Evolutionary conservation across 176 grass and related monocot species (phyloP), one percentile per base, ranked within the genome.

Genomic region (Zoysia japonica): DNA sequence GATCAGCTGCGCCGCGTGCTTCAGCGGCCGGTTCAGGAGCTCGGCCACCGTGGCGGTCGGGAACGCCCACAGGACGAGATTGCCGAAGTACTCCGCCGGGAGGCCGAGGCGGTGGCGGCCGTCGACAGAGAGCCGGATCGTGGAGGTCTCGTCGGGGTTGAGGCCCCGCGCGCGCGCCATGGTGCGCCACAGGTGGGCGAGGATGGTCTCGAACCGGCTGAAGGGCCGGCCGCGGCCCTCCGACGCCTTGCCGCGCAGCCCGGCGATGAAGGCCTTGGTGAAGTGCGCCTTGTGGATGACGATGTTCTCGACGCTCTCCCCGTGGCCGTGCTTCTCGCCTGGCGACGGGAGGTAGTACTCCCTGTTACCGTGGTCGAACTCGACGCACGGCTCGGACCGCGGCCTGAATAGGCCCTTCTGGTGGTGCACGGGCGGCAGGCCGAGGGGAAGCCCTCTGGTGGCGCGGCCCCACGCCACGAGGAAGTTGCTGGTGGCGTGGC

Each of bases 21-120:
- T 56, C 3, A 96, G 77, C 5, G 85, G 90, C 5, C 11, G 54
- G 14, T 2, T 7, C 44, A 86, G 72, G 9, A 96, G 87, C 7
- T 92, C 87, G 0, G 13, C 70, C 35, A 39, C 87, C 6, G 66
- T 81, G 39, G 85, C 65, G 0, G 64, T 55, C 39, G 88, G 89
- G 77, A 91, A 90, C 53, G 92, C 92, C 92, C 92, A 95, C 5
- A 95, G 78, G 0, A 95, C 89, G 15, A 91, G 69, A 78, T 95
- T 95, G 9, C 92, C 87, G 14, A 84, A 85, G 81, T 89, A 95
- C 67, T 85, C 89, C 0, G 65, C 72, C 0, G 87, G 84, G 10
- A 48, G 51, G 56, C 71, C 72, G 2, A 95, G 72, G 14, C 92
- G 87, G 73, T 17, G 20, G 7, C 92, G 89, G 5, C 92, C 92